Evolutionary conservation across 2,329 filamentous ascomycete species (phyloP), one percentile per base, ranked within the genome.

Genomic region (Xylaria multiplex): DNA sequence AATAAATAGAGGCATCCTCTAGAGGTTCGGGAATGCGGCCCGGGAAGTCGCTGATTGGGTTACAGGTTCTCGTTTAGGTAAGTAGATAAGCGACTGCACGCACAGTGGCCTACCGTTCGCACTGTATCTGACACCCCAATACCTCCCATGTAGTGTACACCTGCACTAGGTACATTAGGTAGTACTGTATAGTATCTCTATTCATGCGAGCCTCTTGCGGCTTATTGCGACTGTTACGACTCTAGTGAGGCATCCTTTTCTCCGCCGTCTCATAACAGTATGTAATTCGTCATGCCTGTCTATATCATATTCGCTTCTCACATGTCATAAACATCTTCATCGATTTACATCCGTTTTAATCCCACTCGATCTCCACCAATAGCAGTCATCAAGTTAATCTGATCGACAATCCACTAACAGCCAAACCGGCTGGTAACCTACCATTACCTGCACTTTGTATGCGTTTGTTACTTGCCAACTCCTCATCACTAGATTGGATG

Each of bases 11-110:
- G 64, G 61, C 53, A 27, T 40, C n/a, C 42, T 40, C 9, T 62
- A 37, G 49, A 35, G 42, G 45, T n/a, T 42, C 68, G 68, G 68
- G 53, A 68, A 57, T 49, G 43, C 68, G 68, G 68, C 63, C 68
- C 68, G 68, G 50, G n/a, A 30, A 52, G 40, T 35, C 46, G 53
- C 60, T 62, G 60, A 69, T 68, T 68, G 62, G 65, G 57, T 54
- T 49, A 62, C 54, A 35, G 52, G 42, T 64, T 55, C 65, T 63
- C 59, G 22, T 65, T 67, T 57, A 24, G 65, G 67, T 32, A 7
- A 37, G n/a, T 16, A 42, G 42, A n/a, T 37, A 37, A 37, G 35
- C n/a, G 14, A n/a, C 19, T 19, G 14, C 6, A 9, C 22, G 42
- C 9, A 56, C 52, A 43, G 59, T 56, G 52, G 42, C 2, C 2